phyloP scores from a whole-genome alignment of 1,284 basidiomycete species.

The Leucoagaricus sp. region DNA sequence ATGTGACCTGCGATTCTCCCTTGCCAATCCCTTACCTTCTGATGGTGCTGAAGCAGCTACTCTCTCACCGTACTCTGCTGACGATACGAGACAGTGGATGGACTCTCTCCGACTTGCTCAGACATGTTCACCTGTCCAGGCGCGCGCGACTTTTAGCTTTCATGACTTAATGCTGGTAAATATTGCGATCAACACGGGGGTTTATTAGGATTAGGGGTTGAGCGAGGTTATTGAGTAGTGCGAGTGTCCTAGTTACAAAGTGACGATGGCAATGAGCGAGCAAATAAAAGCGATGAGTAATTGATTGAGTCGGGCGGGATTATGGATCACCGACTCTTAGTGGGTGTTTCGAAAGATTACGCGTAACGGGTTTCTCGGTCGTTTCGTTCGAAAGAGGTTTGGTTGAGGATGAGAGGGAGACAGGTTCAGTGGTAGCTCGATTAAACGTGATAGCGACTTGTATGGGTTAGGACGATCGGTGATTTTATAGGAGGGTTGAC shows the following conservation, averaged over 20 bases:
- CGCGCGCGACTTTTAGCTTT: too few species aligned
- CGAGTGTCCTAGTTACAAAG: neutral
- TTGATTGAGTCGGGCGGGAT: neutral
- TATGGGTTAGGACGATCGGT: neutral
- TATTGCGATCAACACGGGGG: neutral
- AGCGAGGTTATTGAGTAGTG: neutral
- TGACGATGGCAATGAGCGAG: neutral
- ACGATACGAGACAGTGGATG: too few species aligned
- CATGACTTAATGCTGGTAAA: too few species aligned
- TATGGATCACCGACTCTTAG: neutral
- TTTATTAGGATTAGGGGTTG: neutral
- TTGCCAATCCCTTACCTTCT: too few species aligned
- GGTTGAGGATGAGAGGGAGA: neutral
- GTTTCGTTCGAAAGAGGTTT: neutral
- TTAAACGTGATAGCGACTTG: neutral
- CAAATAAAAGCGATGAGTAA: too few species aligned
- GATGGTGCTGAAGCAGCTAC: too few species aligned
- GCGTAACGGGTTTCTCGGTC: neutral
- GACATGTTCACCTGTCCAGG: too few species aligned
- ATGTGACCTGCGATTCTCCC: too few species aligned
- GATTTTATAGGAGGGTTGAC: conserved; percentile 1
- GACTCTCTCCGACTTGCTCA: too few species aligned
- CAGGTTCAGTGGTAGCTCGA: neutral
- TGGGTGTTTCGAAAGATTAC: neutral
- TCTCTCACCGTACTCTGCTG: too few species aligned